These are phyloP conservation scores for Dactylellina haptotyla DNA, from an alignment of 2,329 filamentous ascomycete species.

Conservation along the genomic window DNA sequence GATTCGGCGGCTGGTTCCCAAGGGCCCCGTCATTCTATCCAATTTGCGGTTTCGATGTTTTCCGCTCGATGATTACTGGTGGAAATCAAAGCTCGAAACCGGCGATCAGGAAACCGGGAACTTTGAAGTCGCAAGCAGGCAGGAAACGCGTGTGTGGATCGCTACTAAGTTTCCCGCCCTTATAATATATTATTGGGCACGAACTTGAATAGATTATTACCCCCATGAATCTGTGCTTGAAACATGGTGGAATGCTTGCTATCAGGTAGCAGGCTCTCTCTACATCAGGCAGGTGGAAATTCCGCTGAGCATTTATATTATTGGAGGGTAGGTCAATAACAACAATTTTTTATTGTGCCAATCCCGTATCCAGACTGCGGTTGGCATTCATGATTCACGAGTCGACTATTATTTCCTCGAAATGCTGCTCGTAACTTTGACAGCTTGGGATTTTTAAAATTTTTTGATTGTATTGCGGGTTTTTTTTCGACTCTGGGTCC, in stretches of 20 bases:
- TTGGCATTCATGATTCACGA: not conserved
- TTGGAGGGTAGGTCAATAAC: conserved; percentile 11
- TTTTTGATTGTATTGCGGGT: not conserved
- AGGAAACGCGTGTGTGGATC: conserved; percentile 17
- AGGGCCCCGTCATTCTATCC: not conserved
- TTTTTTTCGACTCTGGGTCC: conserved; percentile 13
- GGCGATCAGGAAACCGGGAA: conserved; percentile 27
- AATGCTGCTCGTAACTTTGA: conserved; percentile 6
- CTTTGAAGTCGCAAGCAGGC: conserved; percentile 3
- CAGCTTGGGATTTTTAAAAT: conserved; percentile 13
- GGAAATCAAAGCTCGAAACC: conserved; percentile 9
- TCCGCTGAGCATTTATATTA: conserved; percentile 10
- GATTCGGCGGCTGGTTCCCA: not conserved
- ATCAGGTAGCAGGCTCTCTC: not conserved
- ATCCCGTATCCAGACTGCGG: conserved; percentile 1
- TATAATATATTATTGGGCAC: not conserved
- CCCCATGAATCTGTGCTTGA: conserved; percentile 6
- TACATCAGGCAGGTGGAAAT: conserved; percentile 39
- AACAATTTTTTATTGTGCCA: conserved; percentile 14
- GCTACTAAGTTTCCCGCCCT: not conserved
- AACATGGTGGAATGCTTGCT: conserved; percentile 2
- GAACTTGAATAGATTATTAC: too few species aligned
- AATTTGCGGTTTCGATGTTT: not conserved
- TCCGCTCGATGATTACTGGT: not conserved
- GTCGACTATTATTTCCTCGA: not conserved